phyloP scores from a whole-genome alignment of 169 alveolate genomes.

The Cryptosporidium bovis region DNA sequence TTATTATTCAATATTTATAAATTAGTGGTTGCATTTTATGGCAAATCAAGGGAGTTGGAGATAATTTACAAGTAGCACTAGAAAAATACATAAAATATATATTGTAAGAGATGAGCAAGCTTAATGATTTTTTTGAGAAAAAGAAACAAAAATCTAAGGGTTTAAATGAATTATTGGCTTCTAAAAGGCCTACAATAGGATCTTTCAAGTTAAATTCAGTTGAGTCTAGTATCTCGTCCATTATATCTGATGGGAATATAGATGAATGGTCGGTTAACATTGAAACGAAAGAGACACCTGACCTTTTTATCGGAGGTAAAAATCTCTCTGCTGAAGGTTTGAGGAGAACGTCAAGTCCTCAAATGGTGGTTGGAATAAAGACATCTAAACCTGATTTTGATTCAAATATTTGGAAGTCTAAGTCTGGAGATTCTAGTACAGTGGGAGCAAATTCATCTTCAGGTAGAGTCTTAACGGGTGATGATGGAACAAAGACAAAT shows the following conservation, averaged over 20 bases:
- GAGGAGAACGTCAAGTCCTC: constrained; percentile 26
- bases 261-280: constrained; percentile 66
- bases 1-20: too few relatives aligned
- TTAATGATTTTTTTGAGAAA: constrained; percentile 65
- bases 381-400: constrained; percentile 73
- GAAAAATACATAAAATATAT: background rate
- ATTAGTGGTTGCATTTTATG: too few relatives aligned
- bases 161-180: constrained; percentile 30
- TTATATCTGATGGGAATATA: constrained; percentile 38
- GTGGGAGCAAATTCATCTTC: background rate
- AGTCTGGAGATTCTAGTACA: constrained; percentile 35
- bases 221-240: constrained; percentile 26
- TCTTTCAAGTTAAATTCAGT: constrained; percentile 16
- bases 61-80: too few relatives aligned
- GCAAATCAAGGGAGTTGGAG: too few relatives aligned
- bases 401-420: constrained; percentile 71
- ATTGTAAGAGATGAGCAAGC: constrained; percentile 30
- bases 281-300: constrained; percentile 39
- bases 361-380: constrained; percentile 63
- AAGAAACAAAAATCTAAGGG: constrained; percentile 65
- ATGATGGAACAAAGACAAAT: background rate
- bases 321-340: constrained; percentile 19
- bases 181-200: constrained; percentile 13
- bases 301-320: constrained; percentile 3
- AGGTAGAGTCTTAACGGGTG: background rate